Evolutionary conservation across 139 green algal species (phyloP), one percentile per base, ranked within the genome.

Genomic region (Pleodorina starrii): DNA sequence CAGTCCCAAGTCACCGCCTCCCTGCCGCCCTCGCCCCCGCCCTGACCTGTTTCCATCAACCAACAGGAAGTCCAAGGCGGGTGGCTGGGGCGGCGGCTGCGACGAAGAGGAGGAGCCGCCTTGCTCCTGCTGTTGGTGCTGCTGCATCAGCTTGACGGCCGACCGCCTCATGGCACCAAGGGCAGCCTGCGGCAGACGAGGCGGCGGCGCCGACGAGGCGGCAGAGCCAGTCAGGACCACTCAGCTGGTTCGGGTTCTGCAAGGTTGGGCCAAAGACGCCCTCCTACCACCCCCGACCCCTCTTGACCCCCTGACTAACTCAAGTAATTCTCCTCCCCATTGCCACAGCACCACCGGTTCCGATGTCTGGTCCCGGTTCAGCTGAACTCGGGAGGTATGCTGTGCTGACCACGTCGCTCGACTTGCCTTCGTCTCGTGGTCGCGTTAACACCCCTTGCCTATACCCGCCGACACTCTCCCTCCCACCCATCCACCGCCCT

Each of bases 21-120:
- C n/a, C 25, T 36, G 7, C 19, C 71, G 5, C 71, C 38, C 72
- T 38, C 72, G 2, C 40, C 72, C 1, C 40, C 76, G 46, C 82
- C 48, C 95, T n/a, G n/a, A 77, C 59, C 92, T 92, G 92, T 97
- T 97, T 43, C 96, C 96, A 71, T 98, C 97, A 14, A 98, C 92
- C 5, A 98, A 92, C 40, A 95, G 42, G 89, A 92, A 96, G 51
- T 97, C 94, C 9, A 86, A 44, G 63, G 23, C 60, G 7, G 21
- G 19, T 7, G n/a, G 44, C 63, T 10, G 16, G 29, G 42, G 72
- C 42, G 23, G 25, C 6, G 23, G 25, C 44, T 12, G 10, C n/a
- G n/a, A n/a, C n/a, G n/a, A n/a, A n/a, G n/a, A n/a, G n/a, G n/a
- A n/a, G n/a, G n/a, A n/a, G n/a, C n/a, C n/a, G n/a, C n/a, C n/a